A percentile compares a stretch with the other conserved stretches of the same genome.
Conservation (phyloP, 352 stramenopile species). For the Phytophthora capsici region DNA sequence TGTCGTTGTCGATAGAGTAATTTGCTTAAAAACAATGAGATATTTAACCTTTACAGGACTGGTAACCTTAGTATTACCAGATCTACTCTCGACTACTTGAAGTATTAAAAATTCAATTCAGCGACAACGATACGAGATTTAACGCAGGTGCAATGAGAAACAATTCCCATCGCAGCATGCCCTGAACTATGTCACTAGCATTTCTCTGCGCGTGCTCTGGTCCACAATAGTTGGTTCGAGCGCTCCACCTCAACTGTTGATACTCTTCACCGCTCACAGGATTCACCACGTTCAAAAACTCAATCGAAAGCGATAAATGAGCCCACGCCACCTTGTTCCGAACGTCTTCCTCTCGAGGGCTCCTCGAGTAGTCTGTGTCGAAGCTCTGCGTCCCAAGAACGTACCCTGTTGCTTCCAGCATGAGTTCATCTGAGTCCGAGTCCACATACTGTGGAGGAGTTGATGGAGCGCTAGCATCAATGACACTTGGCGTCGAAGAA, state of each 20-base stretch:
- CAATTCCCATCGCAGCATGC: constrained; percentile 46
- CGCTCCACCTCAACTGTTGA: constrained; percentile 48
- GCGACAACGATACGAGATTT: constrained; percentile 27
- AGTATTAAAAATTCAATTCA: no score
- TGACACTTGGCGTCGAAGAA: not conserved
- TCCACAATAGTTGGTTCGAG: constrained; percentile 49
- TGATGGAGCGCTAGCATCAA: constrained; percentile 26
- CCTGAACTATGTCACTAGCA: constrained; percentile 44
- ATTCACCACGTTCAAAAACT: constrained; percentile 46
- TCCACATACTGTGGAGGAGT: constrained; percentile 19
- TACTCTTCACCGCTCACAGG: constrained; percentile 32
- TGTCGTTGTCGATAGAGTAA: constrained; percentile 13
- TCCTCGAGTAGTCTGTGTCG: constrained; percentile 31
- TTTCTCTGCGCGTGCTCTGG: constrained; percentile 42
- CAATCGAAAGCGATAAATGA: constrained; percentile 47
- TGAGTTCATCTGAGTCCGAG: constrained; percentile 20
- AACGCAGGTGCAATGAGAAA: constrained; percentile 40
- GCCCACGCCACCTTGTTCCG: constrained; percentile 43
- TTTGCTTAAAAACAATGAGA: no score
- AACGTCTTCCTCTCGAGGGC: constrained; percentile 11
- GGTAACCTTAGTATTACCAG: no score
- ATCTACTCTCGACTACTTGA: no score
- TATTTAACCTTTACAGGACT: no score
- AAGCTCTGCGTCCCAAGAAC: constrained; percentile 49
- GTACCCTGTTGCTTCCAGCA: constrained; percentile 35